Evolutionary conservation across 2,329 filamentous ascomycete genomes (phyloP).

Genomic region (Ampelomyces quisqualis): DNA sequence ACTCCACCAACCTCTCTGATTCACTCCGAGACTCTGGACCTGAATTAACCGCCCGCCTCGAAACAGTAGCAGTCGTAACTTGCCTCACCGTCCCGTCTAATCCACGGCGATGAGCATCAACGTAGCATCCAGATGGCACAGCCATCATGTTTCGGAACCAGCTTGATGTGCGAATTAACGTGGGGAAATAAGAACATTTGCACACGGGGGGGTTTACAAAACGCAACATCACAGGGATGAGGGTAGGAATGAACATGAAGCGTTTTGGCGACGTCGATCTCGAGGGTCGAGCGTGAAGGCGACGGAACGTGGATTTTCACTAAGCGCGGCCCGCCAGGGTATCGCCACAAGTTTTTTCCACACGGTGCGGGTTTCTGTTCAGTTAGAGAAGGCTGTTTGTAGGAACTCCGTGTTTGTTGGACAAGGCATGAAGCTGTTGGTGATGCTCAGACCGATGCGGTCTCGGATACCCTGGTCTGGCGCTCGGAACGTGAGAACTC

Average conservation of each 20-base stretch:
- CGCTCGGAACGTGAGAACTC: constrained; percentile 26
- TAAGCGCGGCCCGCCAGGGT: no score
- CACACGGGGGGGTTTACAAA: constrained; percentile 19
- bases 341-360: no score
- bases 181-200: constrained; percentile 10
- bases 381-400: background rate
- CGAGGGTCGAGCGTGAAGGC: constrained; percentile 1
- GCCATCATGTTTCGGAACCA: constrained; percentile 18
- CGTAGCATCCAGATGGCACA: constrained; percentile 9
- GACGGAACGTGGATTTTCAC: no score
- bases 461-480: constrained; percentile 20
- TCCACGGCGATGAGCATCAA: constrained; percentile 13
- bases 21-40: constrained; percentile 19
- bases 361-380: background rate
- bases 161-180: constrained; percentile 24
- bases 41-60: constrained; percentile 19
- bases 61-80: constrained; percentile 19
- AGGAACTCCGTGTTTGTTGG: no score
- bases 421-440: no score
- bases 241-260: constrained; percentile 21
- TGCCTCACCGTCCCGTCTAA: constrained; percentile 12
- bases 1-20: constrained; percentile 6
- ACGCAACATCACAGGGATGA: constrained; percentile 6
- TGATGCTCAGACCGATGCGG: constrained; percentile 20
- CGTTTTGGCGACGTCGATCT: constrained; percentile 18